Base-by-base conservation (phyloP, 129 eudicot genomes). In the Ambrosia trifida region DNA sequence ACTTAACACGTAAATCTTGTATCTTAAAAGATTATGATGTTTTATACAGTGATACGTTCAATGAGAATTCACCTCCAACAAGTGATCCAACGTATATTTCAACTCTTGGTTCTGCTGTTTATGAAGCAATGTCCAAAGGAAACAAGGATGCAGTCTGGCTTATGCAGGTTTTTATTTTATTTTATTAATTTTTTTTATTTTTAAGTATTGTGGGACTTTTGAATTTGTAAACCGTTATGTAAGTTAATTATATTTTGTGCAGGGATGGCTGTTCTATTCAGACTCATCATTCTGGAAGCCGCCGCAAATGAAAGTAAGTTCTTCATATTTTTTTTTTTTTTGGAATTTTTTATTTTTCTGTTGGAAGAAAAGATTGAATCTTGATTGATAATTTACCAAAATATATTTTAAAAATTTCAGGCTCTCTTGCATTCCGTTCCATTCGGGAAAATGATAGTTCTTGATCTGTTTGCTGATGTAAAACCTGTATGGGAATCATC, bases 381-480 rank as follows among this genome's bases (percentile, higher is more conserved):
- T 14, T 61, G 41, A n/a, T 67, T 53, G 52, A 52, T 57, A 12
- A 49, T 72, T 51, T 67, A 60, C 24, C 4, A 45, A 60, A 44
- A 33, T 56, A 24, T n/a, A 28, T 65, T 68, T 67, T 20, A 41
- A 45, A 70, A 54, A 74, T 31, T 13, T 13, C 89, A 94, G 99
- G 99, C 96, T 28, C 99, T 94, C 73, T 83, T 94, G 60, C 99
- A 90, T 80, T 94, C 97, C 5, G 99, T 94, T 72, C 99, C 99
- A 17, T 84, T 80, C 77, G 96, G 99, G 76, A 94, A 94, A 87
- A 94, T 94, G 97, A 85, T 90, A 78, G 99, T 94, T 80, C 96
- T 94, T 81, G 99, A 94, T 81, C 81, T 94, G 63, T 94, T 94
- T 85, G 99, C 99, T 66, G 99, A 94, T 72, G 97, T 83, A 65